Evolutionary conservation across 2,329 filamentous ascomycete genomes (phyloP).

Genomic region (Talaromyces rugulosus): DNA sequence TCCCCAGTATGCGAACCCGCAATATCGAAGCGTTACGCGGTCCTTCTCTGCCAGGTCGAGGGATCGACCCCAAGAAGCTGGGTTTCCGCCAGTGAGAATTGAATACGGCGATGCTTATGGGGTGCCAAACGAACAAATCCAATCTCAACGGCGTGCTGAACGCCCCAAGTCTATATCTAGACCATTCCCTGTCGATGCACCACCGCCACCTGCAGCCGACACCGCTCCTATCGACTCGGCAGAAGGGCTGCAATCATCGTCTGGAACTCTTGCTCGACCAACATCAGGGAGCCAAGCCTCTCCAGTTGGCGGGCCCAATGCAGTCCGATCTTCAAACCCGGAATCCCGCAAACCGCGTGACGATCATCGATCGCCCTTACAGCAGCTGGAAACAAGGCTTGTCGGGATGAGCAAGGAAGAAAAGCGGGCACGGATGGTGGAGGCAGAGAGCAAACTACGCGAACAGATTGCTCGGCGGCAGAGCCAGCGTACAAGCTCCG

Average conservation of each 20-base stretch:
- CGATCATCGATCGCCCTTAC: conserved; percentile 83
- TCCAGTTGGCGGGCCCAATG: conserved; percentile 28
- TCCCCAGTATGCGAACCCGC: conserved; percentile 1
- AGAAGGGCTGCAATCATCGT: conserved; percentile 9
- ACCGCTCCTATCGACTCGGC: conserved; percentile 5
- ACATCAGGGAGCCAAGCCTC: conserved; percentile 19
- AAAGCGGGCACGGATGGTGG: conserved; percentile 77
- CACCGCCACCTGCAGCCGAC: neutral
- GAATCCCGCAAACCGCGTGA: conserved; percentile 57
- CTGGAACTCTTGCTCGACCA: conserved; percentile 13
- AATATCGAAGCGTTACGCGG: conserved; percentile 13
- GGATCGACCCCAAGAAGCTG: conserved; percentile 15
- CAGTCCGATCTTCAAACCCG: conserved; percentile 26
- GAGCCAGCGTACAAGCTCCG: conserved; percentile 16
- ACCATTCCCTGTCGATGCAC: conserved; percentile 1
- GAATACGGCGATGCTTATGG: conserved; percentile 7
- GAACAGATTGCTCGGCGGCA: conserved; percentile 45
- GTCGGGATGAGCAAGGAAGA: conserved; percentile 95
- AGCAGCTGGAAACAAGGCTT: conserved; percentile 86
- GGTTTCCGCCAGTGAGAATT: neutral
- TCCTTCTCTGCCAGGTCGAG: conserved; percentile 25
- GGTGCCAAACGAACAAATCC: conserved; percentile 1
- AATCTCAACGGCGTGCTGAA: neutral
- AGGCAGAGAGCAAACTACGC: conserved; percentile 70
- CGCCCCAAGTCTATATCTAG: neutral